Base-by-base conservation (phyloP, 164 flowering plant species). In the Tetrastigma voinierianum region DNA sequence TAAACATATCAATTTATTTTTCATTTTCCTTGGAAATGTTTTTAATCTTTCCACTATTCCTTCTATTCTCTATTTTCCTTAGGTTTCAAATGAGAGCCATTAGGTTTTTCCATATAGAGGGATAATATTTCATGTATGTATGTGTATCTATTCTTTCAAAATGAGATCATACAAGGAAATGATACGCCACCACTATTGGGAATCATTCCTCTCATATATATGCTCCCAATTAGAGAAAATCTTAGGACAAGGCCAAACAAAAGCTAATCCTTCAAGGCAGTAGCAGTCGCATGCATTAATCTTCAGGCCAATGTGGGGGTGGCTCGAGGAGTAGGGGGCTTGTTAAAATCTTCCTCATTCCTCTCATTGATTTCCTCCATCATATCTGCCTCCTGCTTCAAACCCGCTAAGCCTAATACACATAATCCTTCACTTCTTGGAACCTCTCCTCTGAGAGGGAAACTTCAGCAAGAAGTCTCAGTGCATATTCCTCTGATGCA, bases 401-500 rank as follows among this genome's bases (percentile, higher is more conserved):
- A 66, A 15, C 81, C 78, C 16, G 68, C 59, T 16, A n/a, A n/a
- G 93, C 85, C 73, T 86, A 89, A 57, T 86, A 70, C 17, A 91
- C 70, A 18, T 70, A 67, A 47, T 78, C 83, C 62, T 78, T 86
- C 70, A 92, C 96, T 65, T 83, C 91, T 56, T 87, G 63, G 66
- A 92, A 86, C 71, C 90, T 85, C 70, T 80, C 87, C 64, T 87
- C 85, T 5, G 92, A 83, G 14, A 92, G 83, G 51, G 97, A 92
- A 51, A 88, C 96, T 81, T 88, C 97, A 8, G 91, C 87, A 16
- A 92, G 91, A 20, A 92, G 90, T 66, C 82, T 82, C 85, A 90
- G 86, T 2, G 89, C 94, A 72, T 83, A 75, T 46, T 71, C 86
- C 80, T 90, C 88, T 2, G 90, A 78, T 18, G 94, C 96, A 59